Evolutionary conservation across 306 rosid species (phyloP), one percentile per base, ranked within the genome.

Genomic region (Oemleria cerasiformis): DNA sequence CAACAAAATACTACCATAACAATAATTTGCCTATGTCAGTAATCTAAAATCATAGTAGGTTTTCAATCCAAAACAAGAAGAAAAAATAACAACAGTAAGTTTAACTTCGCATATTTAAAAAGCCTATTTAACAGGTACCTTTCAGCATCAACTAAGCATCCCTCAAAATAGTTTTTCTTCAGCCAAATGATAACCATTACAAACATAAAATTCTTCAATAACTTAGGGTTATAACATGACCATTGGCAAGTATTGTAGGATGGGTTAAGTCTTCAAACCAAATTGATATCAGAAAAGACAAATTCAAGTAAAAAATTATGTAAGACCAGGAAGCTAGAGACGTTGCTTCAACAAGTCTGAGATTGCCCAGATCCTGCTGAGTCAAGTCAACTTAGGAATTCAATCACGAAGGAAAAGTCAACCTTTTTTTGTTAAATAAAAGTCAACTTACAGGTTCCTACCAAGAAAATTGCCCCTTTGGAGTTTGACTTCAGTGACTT

Each of bases 341-440:
- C 9, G 9, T 25, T 25, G 51, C 43, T 19, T 23, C 30, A 21
- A 57, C 15, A 40, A 40, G 17, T 66, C 42, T 43, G 10, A 20
- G 61, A 30, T 23, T 64, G 43, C 53, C 54, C 48, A 82, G 62
- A 71, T 17, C 50, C 38, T 69, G 67, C 74, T 44, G 13, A 39
- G 75, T 81, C 86, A 49, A 73, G 72, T 68, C 84, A 71, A 78
- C 68, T 13, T 3, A 58, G 73, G 44, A 71, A 48, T 38, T 57
- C 34, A 43, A 44, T 16, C 42, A 7, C 30, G 9, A 30, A 10
- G 34, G 8, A 25, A 70, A 20, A 70, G 10, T 62, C 5, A 30
- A 13, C 64, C 21, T 9, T 56, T 30, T 43, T 9, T 23, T 7
- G 10, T 30, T 16, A 19, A 2, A 20, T 41, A 41, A 21, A 70